phyloP scores from a whole-genome alignment of 306 rosid species.

The Gynostemma pentaphyllum region DNA sequence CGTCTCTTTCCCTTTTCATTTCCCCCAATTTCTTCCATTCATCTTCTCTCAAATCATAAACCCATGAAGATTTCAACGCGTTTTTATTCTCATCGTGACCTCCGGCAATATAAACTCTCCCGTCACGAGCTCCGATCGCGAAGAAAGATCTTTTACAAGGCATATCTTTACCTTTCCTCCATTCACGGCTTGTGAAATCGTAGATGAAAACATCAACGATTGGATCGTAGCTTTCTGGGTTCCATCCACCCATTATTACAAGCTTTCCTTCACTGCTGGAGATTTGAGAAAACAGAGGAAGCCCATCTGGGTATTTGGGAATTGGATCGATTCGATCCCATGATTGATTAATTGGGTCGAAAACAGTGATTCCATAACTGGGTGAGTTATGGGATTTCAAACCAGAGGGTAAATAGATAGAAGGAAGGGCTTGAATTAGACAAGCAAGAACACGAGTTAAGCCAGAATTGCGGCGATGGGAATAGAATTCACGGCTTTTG shows the following conservation, averaged over 20 bases:
- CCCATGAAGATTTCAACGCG: constrained; percentile 38
- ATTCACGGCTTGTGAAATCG: constrained; percentile 29
- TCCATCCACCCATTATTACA: constrained; percentile 54
- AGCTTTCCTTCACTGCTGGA: constrained; percentile 40
- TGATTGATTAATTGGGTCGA: constrained; percentile 20
- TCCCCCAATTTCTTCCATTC: constrained; percentile 28
- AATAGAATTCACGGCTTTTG: constrained; percentile 24
- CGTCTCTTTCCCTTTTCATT: constrained; percentile 48
- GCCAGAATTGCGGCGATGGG: constrained; percentile 27
- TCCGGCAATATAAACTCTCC: constrained; percentile 31
- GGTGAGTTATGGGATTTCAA: constrained; percentile 13
- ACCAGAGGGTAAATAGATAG: neutral
- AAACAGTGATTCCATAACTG: constrained; percentile 25
- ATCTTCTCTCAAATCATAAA: constrained; percentile 26
- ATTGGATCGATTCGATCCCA: constrained; percentile 34
- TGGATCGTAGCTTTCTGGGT: constrained; percentile 37
- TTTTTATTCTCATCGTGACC: constrained; percentile 51
- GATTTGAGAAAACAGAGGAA: constrained; percentile 39
- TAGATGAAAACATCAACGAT: constrained; percentile 31
- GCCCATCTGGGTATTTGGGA: constrained; percentile 34
- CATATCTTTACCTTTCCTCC: constrained; percentile 33
- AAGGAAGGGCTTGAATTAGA: constrained; percentile 30
- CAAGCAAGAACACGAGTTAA: constrained; percentile 26
- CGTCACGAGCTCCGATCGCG: constrained; percentile 28
- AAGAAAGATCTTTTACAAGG: constrained; percentile 38